Percentiles rank a stretch among this genome's conserved stretches.
Evolutionary conservation across 352 stramenopile species (phyloP).

Genomic region (Saprolegnia parasitica): DNA sequence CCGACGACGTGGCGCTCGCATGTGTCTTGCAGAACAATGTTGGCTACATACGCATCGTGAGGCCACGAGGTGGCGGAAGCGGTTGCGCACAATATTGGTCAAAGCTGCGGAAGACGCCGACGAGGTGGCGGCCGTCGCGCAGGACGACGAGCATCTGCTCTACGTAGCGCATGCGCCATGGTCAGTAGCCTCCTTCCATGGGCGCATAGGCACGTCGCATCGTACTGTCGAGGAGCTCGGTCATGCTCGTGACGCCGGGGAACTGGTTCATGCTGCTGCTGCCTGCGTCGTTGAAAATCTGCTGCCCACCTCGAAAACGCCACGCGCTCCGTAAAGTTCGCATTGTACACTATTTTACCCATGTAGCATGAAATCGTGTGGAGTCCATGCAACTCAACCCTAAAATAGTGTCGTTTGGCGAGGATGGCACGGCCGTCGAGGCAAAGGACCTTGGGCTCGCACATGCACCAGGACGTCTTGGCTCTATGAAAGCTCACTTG

Average conservation of each 20-base stretch:
- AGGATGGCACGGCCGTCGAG: too few relatives aligned
- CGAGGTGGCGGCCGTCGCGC: conserved; percentile 93
- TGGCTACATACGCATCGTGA: conserved; percentile 47
- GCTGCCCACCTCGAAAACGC: not conserved
- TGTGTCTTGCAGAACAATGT: conserved; percentile 96
- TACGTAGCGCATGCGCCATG: conserved; percentile 27
- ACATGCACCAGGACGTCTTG: too few relatives aligned
- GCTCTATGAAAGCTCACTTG: too few relatives aligned
- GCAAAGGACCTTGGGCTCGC: too few relatives aligned
- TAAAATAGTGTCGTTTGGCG: too few relatives aligned
- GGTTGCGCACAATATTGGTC: conserved; percentile 73
- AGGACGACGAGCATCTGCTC: conserved; percentile 91
- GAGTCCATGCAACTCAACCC: too few relatives aligned
- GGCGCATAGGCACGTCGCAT: not conserved
- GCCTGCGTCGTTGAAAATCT: conserved; percentile 3
- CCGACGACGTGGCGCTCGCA: conserved; percentile 86
- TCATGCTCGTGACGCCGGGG: conserved; percentile 16
- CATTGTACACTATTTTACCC: not conserved
- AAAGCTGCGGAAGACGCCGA: conserved; percentile 86
- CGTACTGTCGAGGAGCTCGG: conserved; percentile 23
- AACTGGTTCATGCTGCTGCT: conserved; percentile 14
- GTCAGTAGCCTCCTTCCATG: not conserved
- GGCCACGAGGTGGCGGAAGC: not conserved
- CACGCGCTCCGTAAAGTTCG: not conserved
- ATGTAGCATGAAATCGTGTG: not conserved